A percentile compares a stretch with the other conserved stretches of the same genome.
Evolutionary conservation across 2,329 filamentous ascomycete genomes (phyloP).

Genomic region (Septoria petroselini): DNA sequence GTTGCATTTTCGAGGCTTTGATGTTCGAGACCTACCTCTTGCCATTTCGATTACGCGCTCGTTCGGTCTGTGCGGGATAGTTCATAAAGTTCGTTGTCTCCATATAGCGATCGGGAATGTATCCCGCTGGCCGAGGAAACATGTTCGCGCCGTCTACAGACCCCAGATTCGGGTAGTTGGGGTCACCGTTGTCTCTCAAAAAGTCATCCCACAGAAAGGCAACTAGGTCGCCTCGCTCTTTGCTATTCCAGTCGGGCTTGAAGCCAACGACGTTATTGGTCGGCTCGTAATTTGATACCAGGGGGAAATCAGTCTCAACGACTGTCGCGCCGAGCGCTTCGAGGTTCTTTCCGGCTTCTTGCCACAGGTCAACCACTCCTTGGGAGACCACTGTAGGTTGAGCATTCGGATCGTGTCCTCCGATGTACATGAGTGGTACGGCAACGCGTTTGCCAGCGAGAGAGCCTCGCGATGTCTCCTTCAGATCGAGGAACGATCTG

Average conservation of each 20-base stretch:
- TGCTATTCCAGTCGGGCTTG: constrained; percentile 47
- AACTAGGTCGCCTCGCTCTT: constrained; percentile 50
- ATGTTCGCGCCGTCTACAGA: constrained; percentile 42
- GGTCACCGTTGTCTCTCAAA: constrained; percentile 44
- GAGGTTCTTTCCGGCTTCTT: constrained; percentile 39
- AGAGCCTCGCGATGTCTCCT: constrained; percentile 27
- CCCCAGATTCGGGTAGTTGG: constrained; percentile 40
- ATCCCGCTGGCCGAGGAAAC: constrained; percentile 40
- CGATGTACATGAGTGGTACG: constrained; percentile 53
- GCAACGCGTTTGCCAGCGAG: constrained; percentile 49
- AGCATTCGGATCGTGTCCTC: constrained; percentile 37
- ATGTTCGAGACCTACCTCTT: constrained; percentile 13
- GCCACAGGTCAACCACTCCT: constrained; percentile 41
- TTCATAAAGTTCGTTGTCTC: constrained; percentile 43
- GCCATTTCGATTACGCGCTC: constrained; percentile 29
- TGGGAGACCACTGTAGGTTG: constrained; percentile 39
- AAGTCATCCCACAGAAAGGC: constrained; percentile 55
- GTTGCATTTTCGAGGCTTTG: too few relatives aligned
- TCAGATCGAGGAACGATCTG: constrained; percentile 38
- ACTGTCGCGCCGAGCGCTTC: constrained; percentile 45
- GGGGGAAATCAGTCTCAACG: constrained; percentile 47
- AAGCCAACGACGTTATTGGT: constrained; percentile 45
- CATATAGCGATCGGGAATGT: constrained; percentile 41
- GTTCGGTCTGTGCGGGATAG: constrained; percentile 38
- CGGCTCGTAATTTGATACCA: constrained; percentile 48